phyloP scores from a whole-genome alignment of 2,329 filamentous ascomycete species.

The Phoma sp. region DNA sequence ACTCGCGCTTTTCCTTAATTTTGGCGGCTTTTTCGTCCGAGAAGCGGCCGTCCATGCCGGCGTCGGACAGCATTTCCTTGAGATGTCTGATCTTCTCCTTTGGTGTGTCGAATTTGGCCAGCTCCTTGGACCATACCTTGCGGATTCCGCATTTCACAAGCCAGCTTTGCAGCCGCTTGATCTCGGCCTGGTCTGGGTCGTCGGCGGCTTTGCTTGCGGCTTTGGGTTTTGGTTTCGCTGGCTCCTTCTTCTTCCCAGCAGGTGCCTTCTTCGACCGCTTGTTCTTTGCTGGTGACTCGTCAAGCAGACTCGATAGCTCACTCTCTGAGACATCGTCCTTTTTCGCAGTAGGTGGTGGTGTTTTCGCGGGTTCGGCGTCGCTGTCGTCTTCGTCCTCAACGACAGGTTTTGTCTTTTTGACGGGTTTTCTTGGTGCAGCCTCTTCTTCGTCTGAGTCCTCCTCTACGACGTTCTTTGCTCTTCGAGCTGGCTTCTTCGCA shows the following conservation, averaged over 20 bases:
- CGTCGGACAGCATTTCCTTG: conserved; percentile 76
- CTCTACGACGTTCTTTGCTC: conserved; percentile 34
- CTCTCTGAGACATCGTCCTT: conserved; percentile 57
- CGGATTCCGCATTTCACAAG: conserved; percentile 89
- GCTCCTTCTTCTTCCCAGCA: conserved; percentile 32
- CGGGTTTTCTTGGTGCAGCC: conserved; percentile 14
- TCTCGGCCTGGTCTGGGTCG: conserved; percentile 74
- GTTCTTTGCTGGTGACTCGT: conserved; percentile 71
- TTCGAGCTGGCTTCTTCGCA: conserved; percentile 31
- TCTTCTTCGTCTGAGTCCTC: conserved; percentile 42
- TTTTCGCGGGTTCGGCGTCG: conserved; percentile 14
- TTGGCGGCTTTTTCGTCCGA: conserved; percentile 82
- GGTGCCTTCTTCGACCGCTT: conserved; percentile 54
- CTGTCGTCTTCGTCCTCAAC: conserved; percentile 25
- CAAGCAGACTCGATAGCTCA: conserved; percentile 77
- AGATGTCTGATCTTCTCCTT: conserved; percentile 85
- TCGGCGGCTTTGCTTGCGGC: conserved; percentile 49
- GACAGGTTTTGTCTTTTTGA: conserved; percentile 17
- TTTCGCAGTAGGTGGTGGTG: conserved; percentile 14
- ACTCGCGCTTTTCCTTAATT: conserved; percentile 86
- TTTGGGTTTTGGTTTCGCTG: conserved; percentile 46
- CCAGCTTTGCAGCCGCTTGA: conserved; percentile 87
- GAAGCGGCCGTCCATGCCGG: conserved; percentile 88
- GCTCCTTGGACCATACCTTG: conserved; percentile 85
- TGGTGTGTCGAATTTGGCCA: conserved; percentile 75